phyloP scores from a whole-genome alignment of 2,329 filamentous ascomycete species.

The Pseudonectria foliicola region DNA sequence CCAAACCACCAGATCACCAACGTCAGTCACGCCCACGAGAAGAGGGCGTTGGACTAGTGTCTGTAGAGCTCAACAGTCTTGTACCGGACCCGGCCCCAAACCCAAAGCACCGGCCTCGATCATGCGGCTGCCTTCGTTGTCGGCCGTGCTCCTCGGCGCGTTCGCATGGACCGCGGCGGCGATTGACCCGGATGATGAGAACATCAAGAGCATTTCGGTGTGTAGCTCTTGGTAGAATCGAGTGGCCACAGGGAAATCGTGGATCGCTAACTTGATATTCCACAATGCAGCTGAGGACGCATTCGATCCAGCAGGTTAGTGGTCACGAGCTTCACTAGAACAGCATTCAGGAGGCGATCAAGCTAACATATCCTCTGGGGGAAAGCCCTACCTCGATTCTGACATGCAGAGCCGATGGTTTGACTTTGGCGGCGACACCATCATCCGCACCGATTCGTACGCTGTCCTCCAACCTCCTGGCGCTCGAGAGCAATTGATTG shows the following conservation, averaged over 20 bases:
- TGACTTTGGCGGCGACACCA: conserved; percentile 94
- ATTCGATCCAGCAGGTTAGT: conserved; percentile 72
- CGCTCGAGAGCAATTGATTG: conserved; percentile 13
- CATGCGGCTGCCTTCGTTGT: conserved; percentile 43
- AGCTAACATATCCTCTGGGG: conserved; percentile 17
- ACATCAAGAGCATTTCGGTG: conserved; percentile 47
- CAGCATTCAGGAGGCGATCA: conserved; percentile 7
- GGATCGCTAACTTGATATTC: conserved; percentile 15
- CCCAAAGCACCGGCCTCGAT: conserved; percentile 16
- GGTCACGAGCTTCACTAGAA: conserved; percentile 15
- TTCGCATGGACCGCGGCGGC: conserved; percentile 45
- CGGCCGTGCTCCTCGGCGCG: conserved; percentile 42
- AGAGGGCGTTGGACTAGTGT: conserved; percentile 12
- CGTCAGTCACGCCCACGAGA: conserved; percentile 12
- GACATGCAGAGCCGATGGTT: conserved; percentile 99
- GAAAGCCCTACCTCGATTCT: conserved; percentile 88
- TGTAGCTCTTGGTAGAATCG: conserved; percentile 13
- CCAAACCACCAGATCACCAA: conserved; percentile 9
- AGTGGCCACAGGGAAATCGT: neutral
- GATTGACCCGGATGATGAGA: conserved; percentile 38
- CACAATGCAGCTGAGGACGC: conserved; percentile 65
- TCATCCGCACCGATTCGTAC: conserved; percentile 67
- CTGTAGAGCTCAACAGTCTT: conserved; percentile 7
- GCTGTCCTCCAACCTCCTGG: conserved; percentile 20
- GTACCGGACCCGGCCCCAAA: conserved; percentile 7